Conservation (phyloP, 768 basidiomycete species). For the Trametes punicea region DNA sequence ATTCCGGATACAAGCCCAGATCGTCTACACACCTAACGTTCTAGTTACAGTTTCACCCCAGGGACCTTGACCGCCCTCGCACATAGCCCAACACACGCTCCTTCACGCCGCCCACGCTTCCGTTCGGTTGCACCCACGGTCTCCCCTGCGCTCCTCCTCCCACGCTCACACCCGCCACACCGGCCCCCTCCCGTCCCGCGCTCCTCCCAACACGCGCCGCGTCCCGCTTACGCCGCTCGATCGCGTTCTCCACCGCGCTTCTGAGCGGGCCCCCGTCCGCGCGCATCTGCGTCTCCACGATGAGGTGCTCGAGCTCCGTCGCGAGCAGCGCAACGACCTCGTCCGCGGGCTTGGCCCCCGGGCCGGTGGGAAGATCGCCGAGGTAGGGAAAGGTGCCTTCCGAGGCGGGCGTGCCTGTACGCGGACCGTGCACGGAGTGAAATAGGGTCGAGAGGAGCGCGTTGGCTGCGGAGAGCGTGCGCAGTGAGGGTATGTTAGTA, state of each 20-base stretch:
- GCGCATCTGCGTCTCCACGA: conserved; percentile 61
- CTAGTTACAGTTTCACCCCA: conserved; percentile 4
- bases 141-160: neutral
- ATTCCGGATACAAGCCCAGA: neutral
- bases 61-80: conserved; percentile 17
- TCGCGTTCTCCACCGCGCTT: conserved; percentile 26
- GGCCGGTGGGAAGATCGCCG: conserved; percentile 16
- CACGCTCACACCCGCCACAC: neutral
- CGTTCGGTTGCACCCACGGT: neutral
- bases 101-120: neutral
- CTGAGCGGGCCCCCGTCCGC: conserved; percentile 53
- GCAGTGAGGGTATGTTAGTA: neutral
- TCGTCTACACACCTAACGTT: neutral
- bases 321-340: conserved; percentile 42
- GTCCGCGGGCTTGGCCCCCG: conserved; percentile 27
- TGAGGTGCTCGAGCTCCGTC: conserved; percentile 60
- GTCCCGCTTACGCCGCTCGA: conserved; percentile 10
- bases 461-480: neutral
- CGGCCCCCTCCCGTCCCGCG: neutral
- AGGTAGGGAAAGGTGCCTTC: conserved; percentile 37
- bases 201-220: neutral
- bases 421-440: conserved; percentile 42
- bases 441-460: conserved; percentile 26
- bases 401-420: conserved; percentile 24
- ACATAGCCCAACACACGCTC: conserved; percentile 9